A percentile compares a stretch with the other conserved stretches of the same genome.
These are phyloP conservation scores for Cupressus sempervirens DNA, from an alignment of 75 land plant species.

Conservation along the genomic window DNA sequence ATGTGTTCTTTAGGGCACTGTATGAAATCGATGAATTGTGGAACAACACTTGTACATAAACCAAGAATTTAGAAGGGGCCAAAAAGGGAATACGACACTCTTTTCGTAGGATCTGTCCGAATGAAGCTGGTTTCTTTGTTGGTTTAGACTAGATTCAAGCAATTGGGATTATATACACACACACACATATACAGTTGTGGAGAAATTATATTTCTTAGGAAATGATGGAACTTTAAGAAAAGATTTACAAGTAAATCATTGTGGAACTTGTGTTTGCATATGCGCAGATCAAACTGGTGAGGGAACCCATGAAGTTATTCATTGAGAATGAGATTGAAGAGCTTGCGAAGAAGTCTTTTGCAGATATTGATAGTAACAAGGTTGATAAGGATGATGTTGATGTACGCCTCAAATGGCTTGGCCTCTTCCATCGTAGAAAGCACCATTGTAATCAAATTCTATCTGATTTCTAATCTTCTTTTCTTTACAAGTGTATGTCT, in stretches of 20 bases:
- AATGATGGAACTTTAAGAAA: neutral
- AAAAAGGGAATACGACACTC: too few relatives aligned
- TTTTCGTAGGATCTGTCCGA: neutral
- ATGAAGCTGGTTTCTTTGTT: neutral
- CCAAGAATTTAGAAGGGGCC: too few relatives aligned
- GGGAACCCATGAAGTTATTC: constrained; percentile 87
- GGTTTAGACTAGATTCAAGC: neutral
- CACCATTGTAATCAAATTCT: constrained; percentile 63
- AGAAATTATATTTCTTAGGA: neutral
- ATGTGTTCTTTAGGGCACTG: neutral
- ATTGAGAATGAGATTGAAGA: constrained; percentile 63
- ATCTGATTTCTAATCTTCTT: neutral
- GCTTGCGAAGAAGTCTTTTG: constrained; percentile 58
- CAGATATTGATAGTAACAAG: constrained; percentile 71
- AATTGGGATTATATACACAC: neutral
- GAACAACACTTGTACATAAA: too few relatives aligned
- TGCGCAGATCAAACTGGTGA: constrained; percentile 65
- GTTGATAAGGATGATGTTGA: constrained; percentile 78
- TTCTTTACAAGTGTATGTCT: neutral
- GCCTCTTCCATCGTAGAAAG: constrained; percentile 92
- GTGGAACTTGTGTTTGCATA: neutral
- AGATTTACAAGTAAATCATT: neutral
- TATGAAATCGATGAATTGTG: neutral
- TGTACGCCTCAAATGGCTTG: constrained; percentile 94
- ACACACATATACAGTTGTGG: neutral